Evolutionary conservation across 805 yeast genomes (phyloP).

Genomic region (Clavispora asparagi): DNA sequence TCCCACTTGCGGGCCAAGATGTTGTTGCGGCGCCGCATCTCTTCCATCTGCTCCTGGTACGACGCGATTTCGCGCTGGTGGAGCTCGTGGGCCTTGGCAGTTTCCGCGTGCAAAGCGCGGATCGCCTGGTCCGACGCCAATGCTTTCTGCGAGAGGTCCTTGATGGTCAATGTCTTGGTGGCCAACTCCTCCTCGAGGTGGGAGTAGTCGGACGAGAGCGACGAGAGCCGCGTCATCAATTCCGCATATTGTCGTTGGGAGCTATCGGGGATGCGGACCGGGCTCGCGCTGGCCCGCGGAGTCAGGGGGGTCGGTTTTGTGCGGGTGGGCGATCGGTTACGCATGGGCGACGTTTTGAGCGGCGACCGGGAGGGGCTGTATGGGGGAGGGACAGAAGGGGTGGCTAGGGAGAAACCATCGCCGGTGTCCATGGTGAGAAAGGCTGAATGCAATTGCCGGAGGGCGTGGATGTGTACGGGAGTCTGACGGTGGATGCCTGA

Average conservation of each 20-base stretch:
- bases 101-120: slow-evolving; percentile 25
- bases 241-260: slow-evolving; percentile 28
- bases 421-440: not conserved
- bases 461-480: not conserved
- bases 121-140: slow-evolving; percentile 23
- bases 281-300: not conserved
- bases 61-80: slow-evolving; percentile 24
- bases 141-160: slow-evolving; percentile 24
- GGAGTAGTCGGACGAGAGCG: slow-evolving; percentile 20
- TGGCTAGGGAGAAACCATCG: not conserved
- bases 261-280: not conserved
- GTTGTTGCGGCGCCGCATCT: slow-evolving; percentile 19
- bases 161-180: slow-evolving; percentile 18
- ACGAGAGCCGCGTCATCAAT: slow-evolving; percentile 22
- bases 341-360: slow-evolving; percentile 1
- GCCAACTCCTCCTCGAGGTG: slow-evolving; percentile 29
- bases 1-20: slow-evolving; percentile 17
- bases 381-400: not conserved
- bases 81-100: slow-evolving; percentile 21
- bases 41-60: slow-evolving; percentile 30
- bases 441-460: not conserved
- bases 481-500: too few species aligned
- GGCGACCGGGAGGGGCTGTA: slow-evolving; percentile 2
- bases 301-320: not conserved
- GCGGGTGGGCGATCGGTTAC: not conserved